These are phyloP conservation scores for Paxillus ammoniavirescens DNA, from an alignment of 768 basidiomycete genomes.

Conservation along the genomic window DNA sequence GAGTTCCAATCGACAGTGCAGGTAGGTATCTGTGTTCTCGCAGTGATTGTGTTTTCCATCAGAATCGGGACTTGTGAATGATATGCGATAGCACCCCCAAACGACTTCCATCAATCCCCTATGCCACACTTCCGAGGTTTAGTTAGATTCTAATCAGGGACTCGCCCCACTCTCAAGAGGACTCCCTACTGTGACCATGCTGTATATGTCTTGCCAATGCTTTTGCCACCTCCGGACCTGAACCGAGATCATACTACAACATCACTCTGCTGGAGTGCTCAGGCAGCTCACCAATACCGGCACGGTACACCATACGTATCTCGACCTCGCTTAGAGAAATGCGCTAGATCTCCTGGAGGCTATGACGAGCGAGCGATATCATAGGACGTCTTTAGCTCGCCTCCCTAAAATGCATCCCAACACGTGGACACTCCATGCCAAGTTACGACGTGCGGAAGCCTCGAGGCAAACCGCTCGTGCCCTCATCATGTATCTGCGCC, in stretches of 20 bases:
- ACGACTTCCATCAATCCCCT: neutral
- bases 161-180: neutral
- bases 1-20: no score
- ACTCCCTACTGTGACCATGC: neutral
- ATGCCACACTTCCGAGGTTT: neutral
- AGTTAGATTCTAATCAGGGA: neutral
- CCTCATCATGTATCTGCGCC: conserved; percentile 20
- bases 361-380: conserved; percentile 17
- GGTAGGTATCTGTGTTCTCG: neutral
- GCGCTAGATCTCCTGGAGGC: conserved; percentile 10
- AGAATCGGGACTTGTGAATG: neutral
- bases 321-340: neutral
- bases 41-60: neutral
- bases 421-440: conserved; percentile 19
- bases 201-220: neutral
- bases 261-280: conserved; percentile 2
- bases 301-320: conserved; percentile 4
- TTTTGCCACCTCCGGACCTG: neutral
- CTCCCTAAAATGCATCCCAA: conserved; percentile 9
- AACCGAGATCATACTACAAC: neutral
- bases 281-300: neutral
- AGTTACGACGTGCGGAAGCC: conserved; percentile 24
- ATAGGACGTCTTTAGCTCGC: conserved; percentile 2
- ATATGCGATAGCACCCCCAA: neutral
- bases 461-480: conserved; percentile 31